Conservation (phyloP, 768 basidiomycete species). For the Mrakia blollopis region DNA sequence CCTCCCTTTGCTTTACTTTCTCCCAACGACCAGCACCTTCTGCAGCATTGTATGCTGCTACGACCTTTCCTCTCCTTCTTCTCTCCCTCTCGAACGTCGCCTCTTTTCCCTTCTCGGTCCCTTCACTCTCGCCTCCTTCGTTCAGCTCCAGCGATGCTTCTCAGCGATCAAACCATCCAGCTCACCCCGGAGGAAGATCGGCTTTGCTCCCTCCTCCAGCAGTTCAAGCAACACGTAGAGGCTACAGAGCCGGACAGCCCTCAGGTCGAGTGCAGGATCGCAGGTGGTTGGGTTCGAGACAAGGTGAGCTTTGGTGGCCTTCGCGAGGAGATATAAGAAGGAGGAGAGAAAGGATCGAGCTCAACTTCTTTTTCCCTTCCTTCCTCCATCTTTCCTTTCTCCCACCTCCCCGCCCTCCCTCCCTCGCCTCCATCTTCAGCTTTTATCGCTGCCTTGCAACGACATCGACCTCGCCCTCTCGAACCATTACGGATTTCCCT, state of each 20-base stretch:
- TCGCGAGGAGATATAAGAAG: background rate
- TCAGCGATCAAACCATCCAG: slow-evolving; percentile 15
- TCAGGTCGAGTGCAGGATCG: slow-evolving; percentile 67
- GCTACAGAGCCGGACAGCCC: slow-evolving; percentile 56
- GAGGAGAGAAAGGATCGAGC: background rate
- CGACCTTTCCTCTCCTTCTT: no score
- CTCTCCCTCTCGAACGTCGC: no score
- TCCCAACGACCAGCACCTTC: no score
- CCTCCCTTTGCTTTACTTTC: no score
- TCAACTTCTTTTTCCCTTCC: background rate
- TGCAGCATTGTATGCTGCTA: no score
- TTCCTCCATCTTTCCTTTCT: background rate
- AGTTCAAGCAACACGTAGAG: slow-evolving; percentile 58
- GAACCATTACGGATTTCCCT: slow-evolving; percentile 81
- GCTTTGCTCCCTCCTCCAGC: slow-evolving; percentile 73
- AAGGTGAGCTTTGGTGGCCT: slow-evolving; percentile 58
- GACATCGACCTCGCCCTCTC: slow-evolving; percentile 91
- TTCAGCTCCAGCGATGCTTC: background rate
- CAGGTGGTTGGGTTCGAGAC: slow-evolving; percentile 97
- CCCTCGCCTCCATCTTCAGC: slow-evolving; percentile 43
- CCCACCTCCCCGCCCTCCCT: background rate
- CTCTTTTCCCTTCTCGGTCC: background rate
- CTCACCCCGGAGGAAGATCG: slow-evolving; percentile 52
- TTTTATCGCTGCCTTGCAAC: slow-evolving; percentile 72
- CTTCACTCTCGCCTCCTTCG: background rate